phyloP scores from a whole-genome alignment of 179 eudicot genomes.

The Beta corolliflora region DNA sequence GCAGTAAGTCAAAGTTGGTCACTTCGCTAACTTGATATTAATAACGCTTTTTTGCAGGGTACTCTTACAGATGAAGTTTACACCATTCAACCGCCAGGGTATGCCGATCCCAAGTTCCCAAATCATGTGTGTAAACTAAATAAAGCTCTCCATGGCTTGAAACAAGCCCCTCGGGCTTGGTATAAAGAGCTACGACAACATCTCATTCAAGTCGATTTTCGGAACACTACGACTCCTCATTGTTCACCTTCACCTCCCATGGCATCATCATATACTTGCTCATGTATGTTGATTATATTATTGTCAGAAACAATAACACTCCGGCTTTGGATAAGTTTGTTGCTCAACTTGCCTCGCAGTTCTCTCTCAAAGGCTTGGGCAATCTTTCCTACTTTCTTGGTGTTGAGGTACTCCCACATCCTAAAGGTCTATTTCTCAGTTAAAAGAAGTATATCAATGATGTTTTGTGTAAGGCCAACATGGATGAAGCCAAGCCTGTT shows the following conservation, averaged over 20 bases:
- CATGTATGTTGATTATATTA: no score
- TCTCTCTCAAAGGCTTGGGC: constrained; percentile 1
- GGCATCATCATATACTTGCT: no score
- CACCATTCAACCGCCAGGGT: neutral
- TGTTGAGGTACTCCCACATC: neutral
- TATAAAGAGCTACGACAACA: neutral
- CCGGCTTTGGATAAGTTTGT: neutral
- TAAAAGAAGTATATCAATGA: neutral
- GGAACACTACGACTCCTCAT: neutral
- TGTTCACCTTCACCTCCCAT: neutral
- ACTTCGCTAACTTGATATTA: neutral
- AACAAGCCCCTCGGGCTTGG: neutral
- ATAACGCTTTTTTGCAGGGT: neutral
- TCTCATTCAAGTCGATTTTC: neutral
- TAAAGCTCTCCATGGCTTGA: neutral
- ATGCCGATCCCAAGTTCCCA: neutral
- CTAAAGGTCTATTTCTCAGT: neutral
- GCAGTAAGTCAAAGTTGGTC: neutral
- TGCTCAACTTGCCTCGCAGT: neutral
- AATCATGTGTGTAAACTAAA: neutral
- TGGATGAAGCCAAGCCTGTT: neutral
- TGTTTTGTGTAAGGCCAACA: neutral
- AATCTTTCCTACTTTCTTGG: neutral
- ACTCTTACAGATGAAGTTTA: neutral
- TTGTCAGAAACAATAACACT: neutral